phyloP scores from a whole-genome alignment of 192 early-diverging fungal species.

The Backusella sp. region DNA sequence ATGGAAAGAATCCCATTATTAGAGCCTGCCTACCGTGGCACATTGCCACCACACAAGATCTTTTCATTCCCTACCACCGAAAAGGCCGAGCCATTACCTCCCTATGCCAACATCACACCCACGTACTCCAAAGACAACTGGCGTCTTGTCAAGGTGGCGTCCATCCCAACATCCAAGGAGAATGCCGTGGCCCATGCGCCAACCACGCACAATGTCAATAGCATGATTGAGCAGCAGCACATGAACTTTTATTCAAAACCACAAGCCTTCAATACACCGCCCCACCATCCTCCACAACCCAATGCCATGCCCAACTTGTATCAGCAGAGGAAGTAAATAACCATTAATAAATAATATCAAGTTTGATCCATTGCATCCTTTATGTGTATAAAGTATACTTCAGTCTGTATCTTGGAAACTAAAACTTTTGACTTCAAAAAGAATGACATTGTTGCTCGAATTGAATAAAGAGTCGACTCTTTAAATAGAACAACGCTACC shows the following conservation, averaged over 20 bases:
- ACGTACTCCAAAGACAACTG: constrained; percentile 28
- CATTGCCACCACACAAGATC: constrained; percentile 45
- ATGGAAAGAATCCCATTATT: constrained; percentile 41
- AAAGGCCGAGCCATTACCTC: constrained; percentile 21
- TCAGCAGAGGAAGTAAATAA: neutral
- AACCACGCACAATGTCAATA: neutral
- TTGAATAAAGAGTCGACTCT: too few species aligned
- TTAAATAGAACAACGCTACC: too few species aligned
- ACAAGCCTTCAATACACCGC: neutral
- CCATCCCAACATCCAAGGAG: constrained; percentile 4
- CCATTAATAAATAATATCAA: too few species aligned
- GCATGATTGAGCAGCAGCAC: constrained; percentile 13
- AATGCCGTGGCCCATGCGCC: neutral
- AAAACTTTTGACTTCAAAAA: too few species aligned
- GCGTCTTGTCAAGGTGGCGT: constrained; percentile 12
- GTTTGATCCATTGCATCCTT: too few species aligned
- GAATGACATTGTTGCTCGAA: too few species aligned
- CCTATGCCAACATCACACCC: constrained; percentile 34
- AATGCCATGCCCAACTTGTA: neutral
- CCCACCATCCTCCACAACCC: neutral
- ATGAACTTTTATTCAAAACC: constrained; percentile 10
- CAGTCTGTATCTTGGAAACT: too few species aligned
- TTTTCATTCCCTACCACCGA: constrained; percentile 46
- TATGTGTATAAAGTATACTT: too few species aligned
- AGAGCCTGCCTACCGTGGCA: constrained; percentile 46